A percentile compares a stretch with the other conserved stretches of the same genome.
Conservation (phyloP, 2,329 filamentous ascomycete species). For the Gnomoniopsis smithogilvyi region DNA sequence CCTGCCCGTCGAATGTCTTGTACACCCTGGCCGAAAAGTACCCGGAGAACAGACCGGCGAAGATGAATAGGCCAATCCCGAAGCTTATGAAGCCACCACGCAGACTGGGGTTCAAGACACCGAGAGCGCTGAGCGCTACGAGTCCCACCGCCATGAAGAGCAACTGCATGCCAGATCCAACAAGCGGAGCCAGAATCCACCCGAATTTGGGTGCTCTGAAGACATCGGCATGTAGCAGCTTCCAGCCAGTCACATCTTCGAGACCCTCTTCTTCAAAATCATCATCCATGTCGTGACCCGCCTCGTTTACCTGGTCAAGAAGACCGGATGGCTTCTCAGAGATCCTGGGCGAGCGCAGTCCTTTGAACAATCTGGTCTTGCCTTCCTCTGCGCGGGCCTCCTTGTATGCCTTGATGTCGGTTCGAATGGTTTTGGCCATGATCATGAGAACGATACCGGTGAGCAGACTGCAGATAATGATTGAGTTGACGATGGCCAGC, state of each 20-base stretch:
- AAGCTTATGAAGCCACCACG: conserved; percentile 88
- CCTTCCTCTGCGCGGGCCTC: conserved; percentile 65
- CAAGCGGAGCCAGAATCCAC: conserved; percentile 71
- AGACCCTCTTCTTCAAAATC: conserved; percentile 68
- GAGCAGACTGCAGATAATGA: conserved; percentile 77
- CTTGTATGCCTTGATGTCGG: conserved; percentile 73
- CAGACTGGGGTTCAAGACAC: conserved; percentile 80
- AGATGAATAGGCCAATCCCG: conserved; percentile 76
- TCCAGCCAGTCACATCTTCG: conserved; percentile 86
- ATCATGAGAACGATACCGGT: conserved; percentile 80
- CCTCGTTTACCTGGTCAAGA: conserved; percentile 56
- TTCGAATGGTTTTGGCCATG: conserved; percentile 71
- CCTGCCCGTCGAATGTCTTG: conserved; percentile 74
- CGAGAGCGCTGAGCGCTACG: conserved; percentile 69
- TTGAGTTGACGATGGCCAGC: conserved; percentile 83
- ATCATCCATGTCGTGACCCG: conserved; percentile 50
- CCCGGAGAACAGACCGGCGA: conserved; percentile 79
- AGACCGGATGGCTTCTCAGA: conserved; percentile 55
- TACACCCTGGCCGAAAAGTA: conserved; percentile 85
- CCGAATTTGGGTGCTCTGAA: conserved; percentile 72
- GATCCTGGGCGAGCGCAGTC: conserved; percentile 37
- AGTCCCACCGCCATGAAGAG: conserved; percentile 77
- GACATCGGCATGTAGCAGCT: conserved; percentile 82
- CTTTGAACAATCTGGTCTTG: conserved; percentile 52
- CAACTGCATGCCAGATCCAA: conserved; percentile 84